A percentile compares a stretch with the other conserved stretches of the same genome.
phyloP scores from a whole-genome alignment of 73 alveolate species.

The Paramecium bursaria region DNA sequence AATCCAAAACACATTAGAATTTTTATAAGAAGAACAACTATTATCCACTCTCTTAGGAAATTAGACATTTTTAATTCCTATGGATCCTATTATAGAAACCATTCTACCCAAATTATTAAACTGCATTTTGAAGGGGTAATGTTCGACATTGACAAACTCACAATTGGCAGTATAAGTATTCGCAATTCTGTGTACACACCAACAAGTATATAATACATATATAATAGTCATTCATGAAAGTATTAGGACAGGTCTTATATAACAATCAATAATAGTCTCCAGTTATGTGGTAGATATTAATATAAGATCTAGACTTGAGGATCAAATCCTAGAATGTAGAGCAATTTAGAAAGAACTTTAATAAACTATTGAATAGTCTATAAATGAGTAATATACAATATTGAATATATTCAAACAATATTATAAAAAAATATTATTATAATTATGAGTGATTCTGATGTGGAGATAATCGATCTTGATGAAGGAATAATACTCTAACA shows the following conservation, averaged over 20 bases:
- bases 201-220: neutral
- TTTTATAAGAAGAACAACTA: slow-evolving; percentile 21
- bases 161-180: neutral
- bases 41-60: neutral
- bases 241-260: neutral
- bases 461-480: slow-evolving; percentile 35
- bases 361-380: no score
- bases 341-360: neutral
- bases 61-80: neutral
- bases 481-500: slow-evolving; percentile 27
- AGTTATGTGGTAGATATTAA: neutral
- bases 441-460: slow-evolving; percentile 54
- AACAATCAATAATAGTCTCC: neutral
- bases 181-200: slow-evolving; percentile 40
- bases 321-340: neutral
- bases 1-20: slow-evolving; percentile 7
- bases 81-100: slow-evolving; percentile 28
- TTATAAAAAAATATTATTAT: no score
- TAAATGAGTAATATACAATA: no score
- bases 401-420: no score
- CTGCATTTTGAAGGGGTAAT: slow-evolving; percentile 25
- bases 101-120: neutral
- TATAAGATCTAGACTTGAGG: neutral
- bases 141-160: neutral
- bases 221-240: neutral